These are phyloP conservation scores for Spathaspora arborariae DNA, from an alignment of 805 yeast species.

Conservation along the genomic window DNA sequence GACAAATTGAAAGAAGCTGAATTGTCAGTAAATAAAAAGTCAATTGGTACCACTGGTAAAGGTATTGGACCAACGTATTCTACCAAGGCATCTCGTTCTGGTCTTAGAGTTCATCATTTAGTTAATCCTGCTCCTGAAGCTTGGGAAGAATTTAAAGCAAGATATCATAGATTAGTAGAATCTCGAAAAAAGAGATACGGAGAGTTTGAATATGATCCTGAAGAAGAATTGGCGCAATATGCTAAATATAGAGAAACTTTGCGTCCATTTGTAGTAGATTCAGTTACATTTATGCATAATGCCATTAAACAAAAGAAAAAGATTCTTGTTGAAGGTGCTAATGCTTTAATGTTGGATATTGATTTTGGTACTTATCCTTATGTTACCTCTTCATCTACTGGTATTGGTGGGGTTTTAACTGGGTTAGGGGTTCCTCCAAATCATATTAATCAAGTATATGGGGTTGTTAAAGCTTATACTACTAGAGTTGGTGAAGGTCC, in stretches of 20 bases:
- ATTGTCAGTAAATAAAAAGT: conserved; percentile 70
- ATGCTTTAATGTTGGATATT: conserved; percentile 94
- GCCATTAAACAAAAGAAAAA: conserved; percentile 77
- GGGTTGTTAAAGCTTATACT: conserved; percentile 98
- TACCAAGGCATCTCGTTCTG: conserved; percentile 95
- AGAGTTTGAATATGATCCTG: conserved; percentile 81
- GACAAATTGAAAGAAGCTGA: conserved; percentile 95
- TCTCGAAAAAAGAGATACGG: conserved; percentile 91
- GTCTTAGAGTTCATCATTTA: conserved; percentile 93
- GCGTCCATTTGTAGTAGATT: conserved; percentile 91
- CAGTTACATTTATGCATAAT: conserved; percentile 76
- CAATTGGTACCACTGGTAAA: conserved; percentile 97
- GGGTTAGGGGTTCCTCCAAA: conserved; percentile 97
- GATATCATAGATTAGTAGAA: conserved; percentile 70
- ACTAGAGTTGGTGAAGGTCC: conserved; percentile 99
- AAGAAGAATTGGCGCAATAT: conserved; percentile 74
- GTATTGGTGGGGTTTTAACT: conserved; percentile 96
- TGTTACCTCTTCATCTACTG: conserved; percentile 93
- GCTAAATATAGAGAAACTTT: conserved; percentile 68
- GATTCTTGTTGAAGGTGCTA: conserved; percentile 95
- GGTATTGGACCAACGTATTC: conserved; percentile 99
- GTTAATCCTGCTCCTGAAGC: conserved; percentile 85
- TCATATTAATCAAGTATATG: conserved; percentile 74
- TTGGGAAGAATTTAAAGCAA: conserved; percentile 85
- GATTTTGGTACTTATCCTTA: conserved; percentile 98